A percentile compares a stretch with the other conserved stretches of the same genome.
These are phyloP conservation scores for Dendrostoma leiphaemia DNA, from an alignment of 2,329 filamentous ascomycete species.

Conservation along the genomic window DNA sequence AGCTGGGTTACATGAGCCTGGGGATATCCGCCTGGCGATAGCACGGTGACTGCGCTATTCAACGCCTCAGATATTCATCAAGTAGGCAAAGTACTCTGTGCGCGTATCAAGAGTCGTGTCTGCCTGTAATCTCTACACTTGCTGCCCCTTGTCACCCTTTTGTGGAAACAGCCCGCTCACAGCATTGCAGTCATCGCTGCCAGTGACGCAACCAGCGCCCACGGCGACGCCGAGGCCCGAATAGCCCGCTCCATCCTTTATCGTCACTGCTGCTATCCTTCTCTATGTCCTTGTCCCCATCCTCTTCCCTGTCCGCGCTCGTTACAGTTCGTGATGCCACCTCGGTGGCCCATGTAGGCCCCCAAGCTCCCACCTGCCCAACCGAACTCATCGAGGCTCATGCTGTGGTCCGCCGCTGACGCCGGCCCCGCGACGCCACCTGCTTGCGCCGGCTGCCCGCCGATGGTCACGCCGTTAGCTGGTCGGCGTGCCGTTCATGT, in stretches of 20 bases:
- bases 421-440: not conserved
- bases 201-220: not conserved
- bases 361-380: constrained; percentile 4
- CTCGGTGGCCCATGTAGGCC: not conserved
- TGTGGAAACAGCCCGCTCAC: not conserved
- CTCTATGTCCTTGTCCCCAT: not conserved
- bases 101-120: too few species aligned
- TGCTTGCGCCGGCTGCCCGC: not conserved
- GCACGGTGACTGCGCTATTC: too few species aligned
- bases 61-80: too few species aligned
- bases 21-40: too few species aligned
- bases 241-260: too few species aligned
- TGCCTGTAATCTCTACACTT: too few species aligned
- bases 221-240: not conserved
- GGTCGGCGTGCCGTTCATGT: not conserved
- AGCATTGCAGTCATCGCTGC: not conserved
- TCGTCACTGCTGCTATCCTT: too few species aligned
- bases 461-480: constrained; percentile 2
- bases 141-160: too few species aligned
- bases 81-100: too few species aligned
- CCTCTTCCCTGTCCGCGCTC: not conserved
- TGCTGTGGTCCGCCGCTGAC: not conserved
- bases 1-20: too few species aligned
- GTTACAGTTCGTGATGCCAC: not conserved
- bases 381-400: not conserved